A percentile compares a stretch with the other conserved stretches of the same genome.
These are phyloP conservation scores for Zychaea mexicana DNA, from an alignment of 371 early-diverging fungal genomes.

Conservation along the genomic window DNA sequence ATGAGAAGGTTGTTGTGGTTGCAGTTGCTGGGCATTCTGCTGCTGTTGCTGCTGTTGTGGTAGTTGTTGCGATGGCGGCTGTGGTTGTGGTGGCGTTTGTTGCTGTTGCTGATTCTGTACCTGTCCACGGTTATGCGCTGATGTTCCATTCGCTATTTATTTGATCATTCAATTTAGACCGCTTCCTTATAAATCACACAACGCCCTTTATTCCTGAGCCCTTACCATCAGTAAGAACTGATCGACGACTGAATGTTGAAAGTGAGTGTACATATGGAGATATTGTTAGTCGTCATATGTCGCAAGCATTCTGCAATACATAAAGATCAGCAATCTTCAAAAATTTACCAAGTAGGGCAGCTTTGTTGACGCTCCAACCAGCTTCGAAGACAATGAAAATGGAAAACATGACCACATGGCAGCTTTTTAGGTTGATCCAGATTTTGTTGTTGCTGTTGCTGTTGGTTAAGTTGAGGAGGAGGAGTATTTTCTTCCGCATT, in stretches of 20 bases:
- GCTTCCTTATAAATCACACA: no score
- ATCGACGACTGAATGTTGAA: slow-evolving; percentile 44
- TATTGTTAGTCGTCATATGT: no score
- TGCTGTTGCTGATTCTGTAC: not conserved
- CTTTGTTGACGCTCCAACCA: slow-evolving; percentile 99
- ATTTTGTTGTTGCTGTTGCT: slow-evolving; percentile 34
- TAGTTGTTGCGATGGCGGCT: slow-evolving; percentile 20
- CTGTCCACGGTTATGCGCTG: not conserved
- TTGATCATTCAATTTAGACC: not conserved
- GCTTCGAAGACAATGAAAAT: slow-evolving; percentile 94
- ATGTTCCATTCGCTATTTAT: slow-evolving; percentile 1
- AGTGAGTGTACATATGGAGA: no score
- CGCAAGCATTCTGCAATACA: no score
- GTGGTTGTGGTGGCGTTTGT: not conserved
- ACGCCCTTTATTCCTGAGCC: no score
- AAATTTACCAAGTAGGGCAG: slow-evolving; percentile 94
- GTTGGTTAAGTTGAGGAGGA: not conserved
- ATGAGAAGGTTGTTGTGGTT: slow-evolving; percentile 19
- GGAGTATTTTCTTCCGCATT: no score
- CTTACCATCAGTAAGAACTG: slow-evolving; percentile 43
- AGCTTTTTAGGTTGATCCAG: slow-evolving; percentile 88
- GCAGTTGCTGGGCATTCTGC: slow-evolving; percentile 17
- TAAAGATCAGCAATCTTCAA: no score
- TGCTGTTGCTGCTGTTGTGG: slow-evolving; percentile 22
- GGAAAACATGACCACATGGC: slow-evolving; percentile 98